phyloP scores from a whole-genome alignment of 202 grass and related monocot genomes.

The Eragrostis tef region DNA sequence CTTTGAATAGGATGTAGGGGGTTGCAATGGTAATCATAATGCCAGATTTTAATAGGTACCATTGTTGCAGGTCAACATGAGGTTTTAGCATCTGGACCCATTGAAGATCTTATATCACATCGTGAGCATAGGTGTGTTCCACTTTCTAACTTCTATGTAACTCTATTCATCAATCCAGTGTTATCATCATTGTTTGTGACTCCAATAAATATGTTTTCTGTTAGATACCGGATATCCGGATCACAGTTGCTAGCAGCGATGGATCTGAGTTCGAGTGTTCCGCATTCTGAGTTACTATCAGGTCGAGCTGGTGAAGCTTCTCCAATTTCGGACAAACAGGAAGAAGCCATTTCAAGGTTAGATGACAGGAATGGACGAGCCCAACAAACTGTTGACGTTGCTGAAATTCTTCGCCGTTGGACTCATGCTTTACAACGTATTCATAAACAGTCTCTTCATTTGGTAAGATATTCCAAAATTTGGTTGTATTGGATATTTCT shows the following conservation, averaged over 20 bases:
- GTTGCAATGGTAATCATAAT: slow-evolving; percentile 10
- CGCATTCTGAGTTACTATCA: slow-evolving; percentile 75
- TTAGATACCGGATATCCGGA: slow-evolving; percentile 98
- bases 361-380: slow-evolving; percentile 73
- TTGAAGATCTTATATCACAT: slow-evolving; percentile 99
- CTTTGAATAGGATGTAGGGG: slow-evolving; percentile 16
- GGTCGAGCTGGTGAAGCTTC: slow-evolving; percentile 62
- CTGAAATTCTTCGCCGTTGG: slow-evolving; percentile 99
- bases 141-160: slow-evolving; percentile 35
- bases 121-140: slow-evolving; percentile 88
- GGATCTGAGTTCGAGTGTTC: slow-evolving; percentile 81
- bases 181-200: slow-evolving; percentile 20
- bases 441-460: slow-evolving; percentile 98
- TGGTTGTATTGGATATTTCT: background rate
- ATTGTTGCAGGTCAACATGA: slow-evolving; percentile 89
- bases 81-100: slow-evolving; percentile 95
- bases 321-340: slow-evolving; percentile 50
- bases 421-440: slow-evolving; percentile 99
- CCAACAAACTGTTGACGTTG: slow-evolving; percentile 86
- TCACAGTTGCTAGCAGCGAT: slow-evolving; percentile 86
- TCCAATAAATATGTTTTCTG: slow-evolving; percentile 44
- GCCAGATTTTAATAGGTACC: slow-evolving; percentile 31
- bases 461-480: slow-evolving; percentile 65
- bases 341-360: slow-evolving; percentile 67
- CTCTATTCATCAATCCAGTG: background rate